Evolutionary conservation across 2,329 filamentous ascomycete genomes (phyloP).

Genomic region (Colletotrichum tamarilloi): DNA sequence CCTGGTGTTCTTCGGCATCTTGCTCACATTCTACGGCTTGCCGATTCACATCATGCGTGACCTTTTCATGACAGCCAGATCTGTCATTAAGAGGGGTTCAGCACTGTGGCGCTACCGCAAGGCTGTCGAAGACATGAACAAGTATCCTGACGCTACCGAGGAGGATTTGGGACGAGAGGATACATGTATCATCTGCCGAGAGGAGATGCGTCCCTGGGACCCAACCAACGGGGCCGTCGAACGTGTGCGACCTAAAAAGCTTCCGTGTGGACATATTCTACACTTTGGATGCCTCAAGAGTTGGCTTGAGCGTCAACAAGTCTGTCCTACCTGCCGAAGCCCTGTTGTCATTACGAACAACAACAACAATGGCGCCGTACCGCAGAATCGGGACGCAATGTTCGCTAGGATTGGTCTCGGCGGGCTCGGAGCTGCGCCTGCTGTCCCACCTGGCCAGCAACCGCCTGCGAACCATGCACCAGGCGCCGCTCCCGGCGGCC

Average conservation of each 20-base stretch:
- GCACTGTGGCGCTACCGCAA: conserved; percentile 91
- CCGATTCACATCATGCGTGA: conserved; percentile 98
- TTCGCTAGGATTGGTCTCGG: conserved; percentile 45
- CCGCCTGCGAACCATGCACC: conserved; percentile 44
- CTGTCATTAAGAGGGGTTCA: conserved; percentile 88
- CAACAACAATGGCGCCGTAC: conserved; percentile 45
- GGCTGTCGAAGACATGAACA: conserved; percentile 94
- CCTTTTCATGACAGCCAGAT: conserved; percentile 91
- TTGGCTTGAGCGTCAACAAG: conserved; percentile 97
- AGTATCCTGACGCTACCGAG: conserved; percentile 88
- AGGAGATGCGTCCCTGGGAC: conserved; percentile 90
- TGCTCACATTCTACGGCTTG: conserved; percentile 92
- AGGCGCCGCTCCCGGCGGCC: conserved; percentile 23
- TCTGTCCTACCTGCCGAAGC: conserved; percentile 92
- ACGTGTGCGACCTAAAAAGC: conserved; percentile 89
- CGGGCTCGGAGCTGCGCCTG: conserved; percentile 30
- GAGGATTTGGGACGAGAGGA: conserved; percentile 89
- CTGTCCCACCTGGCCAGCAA: conserved; percentile 45
- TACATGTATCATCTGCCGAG: conserved; percentile 97
- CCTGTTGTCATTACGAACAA: conserved; percentile 75
- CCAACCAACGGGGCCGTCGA: conserved; percentile 76
- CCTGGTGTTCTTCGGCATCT: conserved; percentile 89
- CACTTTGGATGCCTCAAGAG: conserved; percentile 95
- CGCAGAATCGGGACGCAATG: conserved; percentile 49
- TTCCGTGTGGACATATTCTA: conserved; percentile 94